phyloP scores from a whole-genome alignment of 768 basidiomycete genomes.

The Calocera cornea region DNA sequence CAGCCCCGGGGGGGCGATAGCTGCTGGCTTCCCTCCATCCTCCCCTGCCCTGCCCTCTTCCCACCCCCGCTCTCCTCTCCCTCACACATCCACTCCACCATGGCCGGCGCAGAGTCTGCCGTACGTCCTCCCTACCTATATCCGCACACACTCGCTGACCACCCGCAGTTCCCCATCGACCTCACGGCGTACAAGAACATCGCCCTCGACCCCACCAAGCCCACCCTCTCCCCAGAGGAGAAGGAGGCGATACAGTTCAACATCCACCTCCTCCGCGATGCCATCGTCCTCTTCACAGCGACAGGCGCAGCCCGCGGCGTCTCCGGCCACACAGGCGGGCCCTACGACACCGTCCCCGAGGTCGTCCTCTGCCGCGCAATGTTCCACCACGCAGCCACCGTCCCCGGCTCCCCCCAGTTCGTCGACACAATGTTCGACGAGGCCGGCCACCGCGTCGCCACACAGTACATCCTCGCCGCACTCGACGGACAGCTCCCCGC shows the following conservation, averaged over 20 bases:
- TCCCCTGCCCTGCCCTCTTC: neutral
- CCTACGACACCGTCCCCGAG: constrained; percentile 63
- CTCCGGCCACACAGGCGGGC: constrained; percentile 58
- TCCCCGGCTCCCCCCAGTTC: constrained; percentile 12
- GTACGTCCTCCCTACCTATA: neutral
- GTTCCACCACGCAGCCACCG: constrained; percentile 43
- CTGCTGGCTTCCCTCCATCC: too few relatives aligned
- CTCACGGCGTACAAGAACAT: constrained; percentile 63
- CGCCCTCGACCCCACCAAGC: constrained; percentile 54
- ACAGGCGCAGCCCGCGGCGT: constrained; percentile 69
- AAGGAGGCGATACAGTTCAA: constrained; percentile 46
- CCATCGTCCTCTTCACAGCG: constrained; percentile 73
- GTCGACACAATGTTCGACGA: constrained; percentile 19
- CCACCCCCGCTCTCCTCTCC: neutral
- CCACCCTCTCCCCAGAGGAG: constrained; percentile 50
- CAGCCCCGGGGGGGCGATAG: too few relatives aligned
- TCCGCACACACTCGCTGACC: neutral
- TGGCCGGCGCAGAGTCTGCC: neutral
- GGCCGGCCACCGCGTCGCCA: constrained; percentile 76
- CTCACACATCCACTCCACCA: neutral
- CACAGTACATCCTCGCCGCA: constrained; percentile 72
- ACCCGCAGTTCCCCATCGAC: constrained; percentile 55
- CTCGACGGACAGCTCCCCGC: constrained; percentile 56
- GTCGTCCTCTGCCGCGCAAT: constrained; percentile 65
- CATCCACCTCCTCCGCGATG: constrained; percentile 72